Conservation (phyloP, 1,139 yeast genomes). For the Pichia sp. region DNA sequence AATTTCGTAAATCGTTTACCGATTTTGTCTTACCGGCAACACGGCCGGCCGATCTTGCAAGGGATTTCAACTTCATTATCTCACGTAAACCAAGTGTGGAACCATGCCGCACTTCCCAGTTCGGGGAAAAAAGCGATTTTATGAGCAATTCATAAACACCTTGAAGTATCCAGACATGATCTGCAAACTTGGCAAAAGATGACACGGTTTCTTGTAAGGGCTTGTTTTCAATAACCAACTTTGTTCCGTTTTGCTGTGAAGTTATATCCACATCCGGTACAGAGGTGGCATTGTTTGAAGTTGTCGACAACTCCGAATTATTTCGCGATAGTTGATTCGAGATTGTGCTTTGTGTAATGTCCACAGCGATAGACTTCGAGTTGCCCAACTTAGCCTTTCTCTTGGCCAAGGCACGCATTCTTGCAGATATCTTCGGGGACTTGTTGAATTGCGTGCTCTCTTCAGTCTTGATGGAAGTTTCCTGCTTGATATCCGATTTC, state of each 20-base stretch:
- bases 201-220: conserved; percentile 58
- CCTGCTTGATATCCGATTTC: not conserved
- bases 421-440: conserved; percentile 49
- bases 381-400: conserved; percentile 82
- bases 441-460: conserved; percentile 11
- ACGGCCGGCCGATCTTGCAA: conserved; percentile 85
- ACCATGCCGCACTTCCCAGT: conserved; percentile 97
- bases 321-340: conserved; percentile 49
- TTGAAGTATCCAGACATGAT: conserved; percentile 90
- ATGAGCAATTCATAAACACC: conserved; percentile 88
- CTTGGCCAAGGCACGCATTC: conserved; percentile 90
- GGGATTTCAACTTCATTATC: conserved; percentile 58
- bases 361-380: conserved; percentile 53
- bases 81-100: conserved; percentile 92
- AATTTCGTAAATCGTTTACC: conserved; percentile 66
- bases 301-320: conserved; percentile 13
- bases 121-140: conserved; percentile 75
- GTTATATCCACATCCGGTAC: conserved; percentile 52
- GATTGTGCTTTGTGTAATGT: conserved; percentile 73
- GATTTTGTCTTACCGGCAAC: conserved; percentile 55
- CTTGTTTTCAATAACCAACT: conserved; percentile 78
- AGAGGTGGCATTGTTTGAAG: not conserved
- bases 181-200: conserved; percentile 56
- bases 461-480: conserved; percentile 8
- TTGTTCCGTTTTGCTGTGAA: conserved; percentile 75